These are phyloP conservation scores for Selenicereus undatus DNA, from an alignment of 148 eudicot genomes.

Conservation along the genomic window DNA sequence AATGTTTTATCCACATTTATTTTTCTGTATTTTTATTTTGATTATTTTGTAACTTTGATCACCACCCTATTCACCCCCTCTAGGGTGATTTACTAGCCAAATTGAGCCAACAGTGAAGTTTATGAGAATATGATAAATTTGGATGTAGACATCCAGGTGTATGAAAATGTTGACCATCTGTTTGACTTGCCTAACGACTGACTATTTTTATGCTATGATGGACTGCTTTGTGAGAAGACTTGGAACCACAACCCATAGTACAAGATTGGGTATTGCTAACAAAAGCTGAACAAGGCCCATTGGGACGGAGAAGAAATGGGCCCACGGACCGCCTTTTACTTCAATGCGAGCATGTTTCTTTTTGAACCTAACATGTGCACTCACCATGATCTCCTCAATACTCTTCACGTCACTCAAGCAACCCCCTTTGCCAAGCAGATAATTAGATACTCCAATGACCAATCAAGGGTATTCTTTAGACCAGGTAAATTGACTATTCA, in stretches of 20 bases:
- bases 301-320: conserved; percentile 57
- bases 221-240: conserved; percentile 77
- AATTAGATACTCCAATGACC: not conserved
- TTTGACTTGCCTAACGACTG: conserved; percentile 63
- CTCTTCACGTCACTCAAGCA: conserved; percentile 46
- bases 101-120: not conserved
- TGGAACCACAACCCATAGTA: conserved; percentile 61
- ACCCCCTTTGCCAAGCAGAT: conserved; percentile 80
- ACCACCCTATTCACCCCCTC: too few species aligned
- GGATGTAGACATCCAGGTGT: conserved; percentile 45
- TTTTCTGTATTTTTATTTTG: too few species aligned
- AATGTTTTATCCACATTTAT: too few species aligned
- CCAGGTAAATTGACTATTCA: too few species aligned
- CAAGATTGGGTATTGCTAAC: conserved; percentile 65
- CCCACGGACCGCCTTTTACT: conserved; percentile 52
- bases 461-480: too few species aligned
- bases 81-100: too few species aligned
- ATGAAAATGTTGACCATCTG: conserved; percentile 67
- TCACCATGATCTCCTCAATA: conserved; percentile 51
- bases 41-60: too few species aligned
- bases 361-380: conserved; percentile 58
- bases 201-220: conserved; percentile 64
- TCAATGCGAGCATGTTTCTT: conserved; percentile 85
- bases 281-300: conserved; percentile 45
- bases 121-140: not conserved